Evolutionary conservation across 805 yeast genomes (phyloP).

Genomic region (Torulaspora quercuum): DNA sequence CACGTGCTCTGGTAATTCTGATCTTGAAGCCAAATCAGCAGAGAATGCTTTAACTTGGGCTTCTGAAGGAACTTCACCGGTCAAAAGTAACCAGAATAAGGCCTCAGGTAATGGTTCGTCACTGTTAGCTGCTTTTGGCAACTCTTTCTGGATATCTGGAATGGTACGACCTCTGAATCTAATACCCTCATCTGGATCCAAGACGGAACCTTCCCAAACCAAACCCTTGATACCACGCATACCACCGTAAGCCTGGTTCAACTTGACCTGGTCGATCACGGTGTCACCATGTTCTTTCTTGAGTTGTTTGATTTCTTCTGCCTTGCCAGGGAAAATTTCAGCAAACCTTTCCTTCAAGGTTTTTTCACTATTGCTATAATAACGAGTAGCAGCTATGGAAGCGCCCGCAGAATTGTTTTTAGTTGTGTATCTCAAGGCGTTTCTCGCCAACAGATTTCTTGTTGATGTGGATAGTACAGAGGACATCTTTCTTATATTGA

Average conservation of each 20-base stretch:
- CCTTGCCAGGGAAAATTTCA: conserved; percentile 85
- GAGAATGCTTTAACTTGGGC: conserved; percentile 67
- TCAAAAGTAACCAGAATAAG: conserved; percentile 74
- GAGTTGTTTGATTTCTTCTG: conserved; percentile 77
- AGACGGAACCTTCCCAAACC: conserved; percentile 86
- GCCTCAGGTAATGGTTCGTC: conserved; percentile 76
- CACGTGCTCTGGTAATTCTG: conserved; percentile 75
- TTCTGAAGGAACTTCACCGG: conserved; percentile 78
- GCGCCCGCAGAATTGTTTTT: conserved; percentile 6
- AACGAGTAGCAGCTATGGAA: conserved; percentile 6
- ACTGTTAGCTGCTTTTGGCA: conserved; percentile 73
- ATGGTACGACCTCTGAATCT: conserved; percentile 82
- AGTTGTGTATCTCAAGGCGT: conserved; percentile 8
- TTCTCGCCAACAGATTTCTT: conserved; percentile 12
- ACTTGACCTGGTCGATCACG: conserved; percentile 65
- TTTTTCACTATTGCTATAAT: conserved; percentile 36
- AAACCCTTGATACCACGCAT: conserved; percentile 84
- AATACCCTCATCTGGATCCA: conserved; percentile 82
- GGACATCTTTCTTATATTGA: conserved; percentile 8
- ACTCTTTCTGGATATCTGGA: conserved; percentile 68
- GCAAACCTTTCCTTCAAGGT: conserved; percentile 93
- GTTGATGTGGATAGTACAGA: conserved; percentile 14
- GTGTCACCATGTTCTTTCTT: conserved; percentile 84
- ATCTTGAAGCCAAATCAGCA: conserved; percentile 74
- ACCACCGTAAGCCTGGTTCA: conserved; percentile 87